Evolutionary conservation across 2,329 filamentous ascomycete genomes (phyloP), one percentile per base, ranked within the genome.

Genomic region (Ophiostoma sp.): DNA sequence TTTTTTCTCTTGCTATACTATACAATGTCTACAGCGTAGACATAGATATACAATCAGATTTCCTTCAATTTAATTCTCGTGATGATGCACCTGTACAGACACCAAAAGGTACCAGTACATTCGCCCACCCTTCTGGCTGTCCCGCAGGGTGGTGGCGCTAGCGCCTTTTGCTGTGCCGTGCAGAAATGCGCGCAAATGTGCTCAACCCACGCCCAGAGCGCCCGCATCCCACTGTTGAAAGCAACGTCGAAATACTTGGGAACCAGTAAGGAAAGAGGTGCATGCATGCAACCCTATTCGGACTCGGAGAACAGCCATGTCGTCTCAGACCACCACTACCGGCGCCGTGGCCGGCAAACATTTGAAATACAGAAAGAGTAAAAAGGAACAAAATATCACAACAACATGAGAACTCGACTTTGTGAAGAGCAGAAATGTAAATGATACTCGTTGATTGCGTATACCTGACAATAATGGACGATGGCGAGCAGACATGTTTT

Each of bases 131-230:
- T 5, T n/a, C 17, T 48, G 19, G 25, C 57, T 36, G 42, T 69
- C 28, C 66, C 45, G 11, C 5, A 64, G 48, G 59, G 73, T 72
- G 4, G 74, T 33, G 39, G 72, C 73, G 50, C 72, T 74, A 75
- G 69, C n/a, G 48, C 9, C 9, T 42, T 50, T 68, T 57, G n/a
- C 61, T 66, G 61, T 66, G 71, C 69, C 28, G 17, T 68, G 69
- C 72, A 76, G 68, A 76, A 75, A 76, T 73, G 74, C 57, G 74
- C 75, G 75, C 75, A 76, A 75, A 76, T 71, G 64, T 76, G 75
- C 75, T 76, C 75, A 76, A 9, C 57, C 28, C 22, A 42, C 36
- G 42, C 63, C 22, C 7, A 28, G 3, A n/a, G 45, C 17, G 19
- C 45, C 45, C 33, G 8, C 33, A 36, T 36, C 6, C 55, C 55